phyloP scores from a whole-genome alignment of 202 grass and related monocot species.

The Hordeum pubiflorum region DNA sequence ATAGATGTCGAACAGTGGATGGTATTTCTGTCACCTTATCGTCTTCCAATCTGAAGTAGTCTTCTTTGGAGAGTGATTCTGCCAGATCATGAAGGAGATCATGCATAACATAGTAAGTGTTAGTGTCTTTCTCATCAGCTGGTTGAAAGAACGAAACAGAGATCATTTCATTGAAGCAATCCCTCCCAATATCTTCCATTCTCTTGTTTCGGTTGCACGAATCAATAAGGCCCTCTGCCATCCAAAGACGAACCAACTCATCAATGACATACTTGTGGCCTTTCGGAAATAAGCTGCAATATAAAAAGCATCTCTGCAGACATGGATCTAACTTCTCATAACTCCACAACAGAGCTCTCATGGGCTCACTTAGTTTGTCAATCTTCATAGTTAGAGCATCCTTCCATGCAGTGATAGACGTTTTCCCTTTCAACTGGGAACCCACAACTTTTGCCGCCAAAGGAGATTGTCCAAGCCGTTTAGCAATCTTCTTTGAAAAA shows the following conservation, averaged over 20 bases:
- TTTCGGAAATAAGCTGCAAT: slow-evolving; percentile 36
- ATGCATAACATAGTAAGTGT: neutral
- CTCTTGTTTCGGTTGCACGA: neutral
- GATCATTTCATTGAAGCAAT: slow-evolving; percentile 22
- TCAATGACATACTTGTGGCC: neutral
- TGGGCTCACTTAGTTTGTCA: neutral
- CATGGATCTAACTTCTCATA: slow-evolving; percentile 18
- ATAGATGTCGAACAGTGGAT: neutral
- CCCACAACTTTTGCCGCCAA: slow-evolving; percentile 25
- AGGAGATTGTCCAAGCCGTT: slow-evolving; percentile 9
- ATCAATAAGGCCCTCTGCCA: slow-evolving; percentile 24
- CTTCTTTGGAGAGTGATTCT: slow-evolving; percentile 7
- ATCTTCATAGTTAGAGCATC: neutral
- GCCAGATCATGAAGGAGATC: slow-evolving; percentile 48
- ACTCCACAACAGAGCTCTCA: slow-evolving; percentile 16
- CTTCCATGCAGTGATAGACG: neutral
- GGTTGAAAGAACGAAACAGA: slow-evolving; percentile 13
- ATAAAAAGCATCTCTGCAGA: slow-evolving; percentile 28
- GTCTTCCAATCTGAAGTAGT: slow-evolving; percentile 30
- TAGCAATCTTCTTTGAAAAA: neutral
- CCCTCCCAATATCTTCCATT: neutral
- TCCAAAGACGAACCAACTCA: slow-evolving; percentile 1
- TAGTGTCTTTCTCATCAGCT: fast-evolving
- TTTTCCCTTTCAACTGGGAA: neutral
- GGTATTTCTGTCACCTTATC: neutral